phyloP scores from a whole-genome alignment of 1,284 basidiomycete species.

The Neonothopanus nambi region DNA sequence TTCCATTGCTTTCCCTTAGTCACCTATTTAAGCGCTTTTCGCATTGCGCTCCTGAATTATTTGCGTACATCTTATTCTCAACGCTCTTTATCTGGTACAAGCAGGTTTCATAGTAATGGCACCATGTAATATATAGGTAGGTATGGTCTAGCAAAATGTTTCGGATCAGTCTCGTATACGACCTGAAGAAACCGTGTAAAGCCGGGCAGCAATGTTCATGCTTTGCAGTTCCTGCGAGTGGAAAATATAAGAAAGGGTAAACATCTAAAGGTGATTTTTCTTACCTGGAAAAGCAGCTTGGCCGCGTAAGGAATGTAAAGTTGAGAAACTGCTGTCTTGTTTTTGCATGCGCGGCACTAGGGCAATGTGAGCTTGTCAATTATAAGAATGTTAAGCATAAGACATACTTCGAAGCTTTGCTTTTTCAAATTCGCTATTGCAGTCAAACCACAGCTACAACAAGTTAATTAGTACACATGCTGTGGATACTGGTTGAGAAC shows the following conservation, averaged over 20 bases:
- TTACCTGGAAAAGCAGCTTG: conserved; percentile 88
- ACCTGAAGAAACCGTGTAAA: conserved; percentile 82
- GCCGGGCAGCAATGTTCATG: conserved; percentile 87
- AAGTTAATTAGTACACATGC: conserved; percentile 13
- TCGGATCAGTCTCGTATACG: conserved; percentile 66
- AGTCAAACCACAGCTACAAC: conserved; percentile 82
- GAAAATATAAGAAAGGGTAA: conserved; percentile 2
- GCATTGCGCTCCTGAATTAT: neutral
- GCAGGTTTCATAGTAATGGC: conserved; percentile 31
- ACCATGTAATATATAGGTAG: conserved; percentile 51
- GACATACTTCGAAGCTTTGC: conserved; percentile 73
- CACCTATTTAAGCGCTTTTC: neutral
- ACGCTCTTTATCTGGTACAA: neutral
- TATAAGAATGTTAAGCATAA: neutral
- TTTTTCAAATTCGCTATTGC: conserved; percentile 95
- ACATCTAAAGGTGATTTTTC: neutral
- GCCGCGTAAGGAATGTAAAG: conserved; percentile 91
- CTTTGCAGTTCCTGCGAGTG: conserved; percentile 76
- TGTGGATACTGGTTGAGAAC: conserved; percentile 32
- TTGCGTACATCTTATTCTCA: neutral
- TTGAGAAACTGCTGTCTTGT: conserved; percentile 92
- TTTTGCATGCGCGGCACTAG: conserved; percentile 87
- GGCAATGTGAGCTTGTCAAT: conserved; percentile 20
- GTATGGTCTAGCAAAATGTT: conserved; percentile 23
- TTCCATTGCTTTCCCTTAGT: neutral